phyloP scores from a whole-genome alignment of 148 eudicot species.

The Gaultheria prostrata region DNA sequence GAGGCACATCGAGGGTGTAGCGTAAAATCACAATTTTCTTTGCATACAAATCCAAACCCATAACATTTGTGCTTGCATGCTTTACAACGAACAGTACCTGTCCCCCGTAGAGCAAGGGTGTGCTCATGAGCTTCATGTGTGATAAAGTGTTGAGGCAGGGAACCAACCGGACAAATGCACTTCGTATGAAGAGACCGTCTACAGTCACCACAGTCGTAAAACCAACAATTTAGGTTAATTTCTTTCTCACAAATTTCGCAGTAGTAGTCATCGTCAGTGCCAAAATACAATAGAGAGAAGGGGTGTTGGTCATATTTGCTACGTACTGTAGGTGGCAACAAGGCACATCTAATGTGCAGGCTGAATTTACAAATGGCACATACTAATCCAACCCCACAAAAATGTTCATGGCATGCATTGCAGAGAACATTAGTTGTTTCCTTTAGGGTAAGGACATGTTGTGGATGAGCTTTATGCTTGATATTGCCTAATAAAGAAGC shows the following conservation, averaged over 20 bases:
- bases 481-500: neutral
- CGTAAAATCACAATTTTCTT: neutral
- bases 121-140: neutral
- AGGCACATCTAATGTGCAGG: neutral
- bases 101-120: neutral
- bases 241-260: neutral
- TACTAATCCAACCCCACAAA: neutral
- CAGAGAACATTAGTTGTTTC: neutral
- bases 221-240: neutral
- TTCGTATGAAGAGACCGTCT: neutral
- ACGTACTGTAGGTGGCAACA: neutral
- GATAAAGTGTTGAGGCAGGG: neutral
- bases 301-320: conserved; percentile 10
- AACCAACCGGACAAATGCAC: neutral
- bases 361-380: neutral
- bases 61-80: neutral
- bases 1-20: neutral
- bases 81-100: neutral
- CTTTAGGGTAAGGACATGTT: neutral
- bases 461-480: neutral
- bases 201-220: neutral
- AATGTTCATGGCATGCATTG: neutral
- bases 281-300: neutral
- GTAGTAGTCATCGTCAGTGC: neutral
- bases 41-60: neutral